Evolutionary conservation across 305 asterid genomes (phyloP).

Genomic region (Fraxinus sp.): DNA sequence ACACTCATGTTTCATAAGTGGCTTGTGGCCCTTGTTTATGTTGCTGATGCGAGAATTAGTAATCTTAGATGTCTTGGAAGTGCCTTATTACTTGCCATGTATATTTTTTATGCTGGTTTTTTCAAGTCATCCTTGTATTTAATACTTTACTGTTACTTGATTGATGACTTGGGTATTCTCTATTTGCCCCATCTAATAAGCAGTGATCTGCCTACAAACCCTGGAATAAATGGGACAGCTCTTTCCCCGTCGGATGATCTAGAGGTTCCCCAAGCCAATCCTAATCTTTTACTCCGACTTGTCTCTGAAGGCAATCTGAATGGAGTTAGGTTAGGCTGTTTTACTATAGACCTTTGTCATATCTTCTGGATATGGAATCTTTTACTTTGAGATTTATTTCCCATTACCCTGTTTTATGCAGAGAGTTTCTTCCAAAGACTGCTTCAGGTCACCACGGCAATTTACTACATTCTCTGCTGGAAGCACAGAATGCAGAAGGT

Average conservation of each 20-base stretch:
- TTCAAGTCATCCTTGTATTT: constrained; percentile 14
- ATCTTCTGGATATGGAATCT: constrained; percentile 6
- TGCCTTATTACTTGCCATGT: not conserved
- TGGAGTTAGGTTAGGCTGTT: constrained; percentile 72
- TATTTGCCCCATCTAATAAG: constrained; percentile 28
- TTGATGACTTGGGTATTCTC: constrained; percentile 24
- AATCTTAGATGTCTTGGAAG: constrained; percentile 11
- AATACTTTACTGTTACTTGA: constrained; percentile 21
- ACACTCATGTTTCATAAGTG: constrained; percentile 13
- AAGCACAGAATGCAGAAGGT: constrained; percentile 92
- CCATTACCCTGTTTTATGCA: constrained; percentile 34
- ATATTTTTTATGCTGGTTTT: constrained; percentile 16
- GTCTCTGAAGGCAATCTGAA: constrained; percentile 79
- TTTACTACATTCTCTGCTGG: constrained; percentile 55
- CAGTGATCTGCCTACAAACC: constrained; percentile 58
- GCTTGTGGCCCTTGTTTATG: constrained; percentile 3
- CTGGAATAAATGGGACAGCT: constrained; percentile 58
- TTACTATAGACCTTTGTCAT: constrained; percentile 16
- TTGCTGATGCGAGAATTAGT: constrained; percentile 3
- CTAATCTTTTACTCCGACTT: constrained; percentile 65
- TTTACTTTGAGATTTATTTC: constrained; percentile 28
- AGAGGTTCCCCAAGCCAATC: constrained; percentile 55
- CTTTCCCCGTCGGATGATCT: constrained; percentile 41
- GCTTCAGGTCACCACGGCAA: constrained; percentile 42
- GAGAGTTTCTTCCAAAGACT: constrained; percentile 68